Percentiles rank a stretch among this genome's conserved stretches.
These are phyloP conservation scores for Neopestalotiopsis sp. DNA, from an alignment of 2,329 filamentous ascomycete genomes.

Conservation along the genomic window DNA sequence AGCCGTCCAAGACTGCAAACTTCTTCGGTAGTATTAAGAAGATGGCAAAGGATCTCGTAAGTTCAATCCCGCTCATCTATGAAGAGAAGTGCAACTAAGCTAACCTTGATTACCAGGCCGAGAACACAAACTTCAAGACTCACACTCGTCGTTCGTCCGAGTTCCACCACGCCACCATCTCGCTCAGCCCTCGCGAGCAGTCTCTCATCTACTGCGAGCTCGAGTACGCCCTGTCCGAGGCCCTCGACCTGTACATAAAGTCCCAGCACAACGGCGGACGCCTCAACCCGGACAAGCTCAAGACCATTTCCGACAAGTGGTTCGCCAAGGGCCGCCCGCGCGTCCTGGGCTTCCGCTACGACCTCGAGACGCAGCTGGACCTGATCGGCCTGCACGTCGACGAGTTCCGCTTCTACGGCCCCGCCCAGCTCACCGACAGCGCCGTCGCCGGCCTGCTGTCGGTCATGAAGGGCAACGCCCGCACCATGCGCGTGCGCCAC, in stretches of 20 bases:
- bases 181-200: constrained; percentile 61
- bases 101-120: constrained; percentile 20
- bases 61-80: constrained; percentile 25
- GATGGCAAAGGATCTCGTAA: constrained; percentile 60
- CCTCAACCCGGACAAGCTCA: constrained; percentile 56
- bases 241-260: constrained; percentile 58
- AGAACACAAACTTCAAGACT: constrained; percentile 43
- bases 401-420: constrained; percentile 61
- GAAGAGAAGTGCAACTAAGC: not conserved
- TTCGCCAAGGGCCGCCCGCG: constrained; percentile 56
- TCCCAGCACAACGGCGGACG: constrained; percentile 61
- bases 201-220: constrained; percentile 65
- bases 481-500: constrained; percentile 58
- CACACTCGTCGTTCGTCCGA: constrained; percentile 34
- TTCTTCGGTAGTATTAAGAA: constrained; percentile 42
- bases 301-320: constrained; percentile 58
- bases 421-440: constrained; percentile 45
- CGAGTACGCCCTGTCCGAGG: constrained; percentile 58
- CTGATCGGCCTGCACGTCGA: constrained; percentile 55
- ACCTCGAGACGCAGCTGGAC: constrained; percentile 65
- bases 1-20: constrained; percentile 26
- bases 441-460: constrained; percentile 56
- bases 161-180: constrained; percentile 49
- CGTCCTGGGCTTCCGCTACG: constrained; percentile 63
- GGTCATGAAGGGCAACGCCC: constrained; percentile 58